Evolutionary conservation across 2,329 filamentous ascomycete species (phyloP).

Genomic region (Calonectria hawksworthii): DNA sequence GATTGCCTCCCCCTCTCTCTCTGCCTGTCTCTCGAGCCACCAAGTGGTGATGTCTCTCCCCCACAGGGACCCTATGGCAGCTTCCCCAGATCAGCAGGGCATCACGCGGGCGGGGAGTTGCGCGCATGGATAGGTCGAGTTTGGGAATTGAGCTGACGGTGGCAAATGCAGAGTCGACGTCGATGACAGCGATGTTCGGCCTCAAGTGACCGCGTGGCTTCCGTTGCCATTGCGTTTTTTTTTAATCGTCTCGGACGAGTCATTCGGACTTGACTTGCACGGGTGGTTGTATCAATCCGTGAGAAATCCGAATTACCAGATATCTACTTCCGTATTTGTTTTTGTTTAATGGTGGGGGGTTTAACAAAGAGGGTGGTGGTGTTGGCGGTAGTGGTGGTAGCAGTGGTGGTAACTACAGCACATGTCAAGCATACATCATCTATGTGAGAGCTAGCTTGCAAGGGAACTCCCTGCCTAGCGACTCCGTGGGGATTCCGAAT

Average conservation of each 20-base stretch:
- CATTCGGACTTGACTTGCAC: not conserved
- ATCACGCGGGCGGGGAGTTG: not conserved
- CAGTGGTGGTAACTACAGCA: not conserved
- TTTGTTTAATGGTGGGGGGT: not conserved
- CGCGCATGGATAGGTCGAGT: not conserved
- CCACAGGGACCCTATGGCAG: not conserved
- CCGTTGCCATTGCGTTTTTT: not conserved
- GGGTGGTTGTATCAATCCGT: slow-evolving; percentile 7
- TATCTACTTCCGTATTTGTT: slow-evolving; percentile 1
- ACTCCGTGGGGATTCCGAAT: not conserved
- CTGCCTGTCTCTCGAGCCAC: not conserved
- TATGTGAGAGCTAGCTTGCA: not conserved
- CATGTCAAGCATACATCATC: not conserved
- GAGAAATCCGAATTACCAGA: slow-evolving; percentile 12
- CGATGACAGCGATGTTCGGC: not conserved
- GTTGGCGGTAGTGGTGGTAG: not conserved
- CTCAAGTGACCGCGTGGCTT: not conserved
- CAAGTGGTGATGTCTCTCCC: not conserved
- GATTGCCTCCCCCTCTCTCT: not conserved
- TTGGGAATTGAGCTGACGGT: not conserved
- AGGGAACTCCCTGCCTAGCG: not conserved
- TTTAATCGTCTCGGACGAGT: not conserved
- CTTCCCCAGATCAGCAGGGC: slow-evolving; percentile 8
- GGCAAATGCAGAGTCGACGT: not conserved
- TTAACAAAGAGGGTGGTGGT: not conserved